Evolutionary conservation across 2,329 filamentous ascomycete species (phyloP).

Genomic region (Trichothecium roseum): DNA sequence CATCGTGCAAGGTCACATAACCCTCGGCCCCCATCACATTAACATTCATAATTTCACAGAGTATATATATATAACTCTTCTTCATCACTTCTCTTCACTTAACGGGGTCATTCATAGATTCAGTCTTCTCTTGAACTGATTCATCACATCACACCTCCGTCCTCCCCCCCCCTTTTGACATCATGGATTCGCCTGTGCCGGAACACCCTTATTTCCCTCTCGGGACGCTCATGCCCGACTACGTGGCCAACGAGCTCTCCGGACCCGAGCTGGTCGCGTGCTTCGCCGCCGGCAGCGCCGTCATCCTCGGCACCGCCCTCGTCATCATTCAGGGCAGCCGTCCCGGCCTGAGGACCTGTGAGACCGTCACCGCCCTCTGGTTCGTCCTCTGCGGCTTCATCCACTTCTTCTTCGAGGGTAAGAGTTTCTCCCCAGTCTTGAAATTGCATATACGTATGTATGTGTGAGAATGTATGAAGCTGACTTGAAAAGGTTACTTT

Average conservation of each 20-base stretch:
- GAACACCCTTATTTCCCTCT: conserved; percentile 63
- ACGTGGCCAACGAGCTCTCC: conserved; percentile 54
- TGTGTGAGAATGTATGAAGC: background rate
- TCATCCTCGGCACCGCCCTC: conserved; percentile 48
- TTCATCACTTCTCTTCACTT: too few species aligned
- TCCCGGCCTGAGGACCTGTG: conserved; percentile 39
- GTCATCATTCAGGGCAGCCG: conserved; percentile 39
- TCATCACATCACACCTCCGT: too few species aligned
- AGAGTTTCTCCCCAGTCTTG: background rate
- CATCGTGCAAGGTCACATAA: too few species aligned
- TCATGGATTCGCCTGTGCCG: background rate
- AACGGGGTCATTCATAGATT: too few species aligned
- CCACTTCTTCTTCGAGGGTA: conserved; percentile 32
- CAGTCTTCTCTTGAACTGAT: too few species aligned
- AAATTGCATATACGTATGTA: background rate
- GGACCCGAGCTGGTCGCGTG: conserved; percentile 46
- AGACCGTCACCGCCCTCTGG: conserved; percentile 58
- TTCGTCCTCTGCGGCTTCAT: conserved; percentile 58
- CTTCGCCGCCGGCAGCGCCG: conserved; percentile 46
- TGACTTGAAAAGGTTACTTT: conserved; percentile 31
- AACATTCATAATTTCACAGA: too few species aligned
- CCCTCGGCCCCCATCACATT: too few species aligned
- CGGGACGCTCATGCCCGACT: conserved; percentile 49
- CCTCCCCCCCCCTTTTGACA: too few species aligned
- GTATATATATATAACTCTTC: too few species aligned